Base-by-base conservation (phyloP, 352 stramenopile genomes). In the Elongisporangium prolatum region DNA sequence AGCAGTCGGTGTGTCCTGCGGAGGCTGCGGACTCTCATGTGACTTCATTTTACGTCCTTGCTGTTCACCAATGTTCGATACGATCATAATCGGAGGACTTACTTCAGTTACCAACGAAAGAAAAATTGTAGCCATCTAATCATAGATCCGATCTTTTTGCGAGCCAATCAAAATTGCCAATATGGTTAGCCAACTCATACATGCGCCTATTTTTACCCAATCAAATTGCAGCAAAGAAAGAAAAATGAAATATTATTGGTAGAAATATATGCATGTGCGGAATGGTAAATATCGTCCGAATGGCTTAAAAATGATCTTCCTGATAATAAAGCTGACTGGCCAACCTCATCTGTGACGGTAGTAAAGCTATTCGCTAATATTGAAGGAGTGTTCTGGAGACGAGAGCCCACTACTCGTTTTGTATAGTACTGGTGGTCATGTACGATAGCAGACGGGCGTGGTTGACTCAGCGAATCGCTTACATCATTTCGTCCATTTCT, bases 401-500 rank as follows among this genome's bases (percentile, higher is more conserved):
- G 50, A 22, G 54, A 63, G 63, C 58, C 74, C 67, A 70, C 67
- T 67, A 79, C 63, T 59, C 67, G 67, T 69, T 74, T 71, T 80
- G 64, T 80, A 75, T 77, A 73, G 72, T 70, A 81, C 68, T 44
- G 34, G 34, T 44, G 34, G 64, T 70, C 64, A 68, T 79, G 74
- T 76, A 78, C 72, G 69, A 72, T 71, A 68, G 61, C 64, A 75
- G 64, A 69, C 61, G 60, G 72, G 71, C 60, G 61, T 67, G 61
- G 64, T 60, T 71, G 64, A 69, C 72, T 68, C 51, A 49, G 64
- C 68, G 76, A 67, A 59, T 70, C 71, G 57, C 84, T 73, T 95
- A 95, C 85, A 95, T 95, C 84, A 95, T 95, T 74, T 97, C 87
- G 67, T 96, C 89, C 75, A 97, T 96, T 59, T 97, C 89, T 65